Conservation (phyloP, 352 stramenopile genomes). For the Pelagophyceae sp. region DNA sequence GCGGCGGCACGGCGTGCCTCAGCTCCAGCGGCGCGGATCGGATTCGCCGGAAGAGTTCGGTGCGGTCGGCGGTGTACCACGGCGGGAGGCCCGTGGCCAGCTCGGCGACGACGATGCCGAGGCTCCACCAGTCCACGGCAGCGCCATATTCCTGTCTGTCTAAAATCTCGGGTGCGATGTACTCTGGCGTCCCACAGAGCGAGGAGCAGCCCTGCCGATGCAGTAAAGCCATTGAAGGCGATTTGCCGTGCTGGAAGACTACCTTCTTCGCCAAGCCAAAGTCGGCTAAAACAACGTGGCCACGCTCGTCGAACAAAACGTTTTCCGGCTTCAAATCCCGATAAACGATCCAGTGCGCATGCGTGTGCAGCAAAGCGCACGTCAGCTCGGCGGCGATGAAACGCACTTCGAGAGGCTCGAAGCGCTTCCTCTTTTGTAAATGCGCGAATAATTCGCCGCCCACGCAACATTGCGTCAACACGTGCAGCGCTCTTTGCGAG, state of each 20-base stretch:
- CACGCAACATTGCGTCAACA: neutral
- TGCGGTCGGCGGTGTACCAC: slow-evolving; percentile 62
- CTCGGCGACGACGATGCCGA: slow-evolving; percentile 59
- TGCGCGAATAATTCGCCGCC: slow-evolving; percentile 13
- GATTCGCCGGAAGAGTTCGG: slow-evolving; percentile 52
- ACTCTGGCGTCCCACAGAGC: slow-evolving; percentile 64
- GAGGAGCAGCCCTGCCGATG: slow-evolving; percentile 15
- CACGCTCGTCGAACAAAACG: slow-evolving; percentile 56
- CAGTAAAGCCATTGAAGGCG: too few species aligned
- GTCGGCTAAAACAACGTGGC: slow-evolving; percentile 55
- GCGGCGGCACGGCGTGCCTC: neutral
- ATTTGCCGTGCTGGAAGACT: neutral
- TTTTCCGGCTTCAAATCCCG: slow-evolving; percentile 63
- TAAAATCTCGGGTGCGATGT: slow-evolving; percentile 62
- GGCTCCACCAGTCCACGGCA: slow-evolving; percentile 43
- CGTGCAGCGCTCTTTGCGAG: neutral
- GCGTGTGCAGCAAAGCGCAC: slow-evolving; percentile 51
- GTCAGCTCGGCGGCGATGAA: slow-evolving; percentile 56
- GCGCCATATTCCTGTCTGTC: slow-evolving; percentile 53
- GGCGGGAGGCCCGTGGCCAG: slow-evolving; percentile 59
- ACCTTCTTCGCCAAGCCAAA: slow-evolving; percentile 46
- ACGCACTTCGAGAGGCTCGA: slow-evolving; percentile 12
- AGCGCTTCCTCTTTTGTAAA: neutral
- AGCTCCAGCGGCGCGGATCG: slow-evolving; percentile 48
- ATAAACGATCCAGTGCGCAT: slow-evolving; percentile 58